These are phyloP conservation scores for Populus pruinosa DNA, from an alignment of 345 rosid species.

Conservation along the genomic window DNA sequence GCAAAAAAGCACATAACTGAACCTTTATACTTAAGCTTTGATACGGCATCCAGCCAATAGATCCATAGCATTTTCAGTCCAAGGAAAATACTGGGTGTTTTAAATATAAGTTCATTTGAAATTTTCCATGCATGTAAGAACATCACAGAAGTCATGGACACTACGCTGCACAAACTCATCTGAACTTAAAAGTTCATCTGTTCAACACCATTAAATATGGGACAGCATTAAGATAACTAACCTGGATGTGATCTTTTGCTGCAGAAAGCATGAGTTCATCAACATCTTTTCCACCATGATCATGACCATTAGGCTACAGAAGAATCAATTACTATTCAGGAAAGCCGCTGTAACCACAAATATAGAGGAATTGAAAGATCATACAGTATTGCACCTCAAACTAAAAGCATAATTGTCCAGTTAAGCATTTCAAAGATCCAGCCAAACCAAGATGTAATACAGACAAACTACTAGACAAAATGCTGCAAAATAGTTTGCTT, in stretches of 20 bases:
- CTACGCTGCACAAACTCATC: background rate
- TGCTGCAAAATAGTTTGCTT: no score
- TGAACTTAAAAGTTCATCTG: slow-evolving; percentile 1
- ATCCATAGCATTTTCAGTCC: background rate
- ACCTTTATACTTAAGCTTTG: background rate
- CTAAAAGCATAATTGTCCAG: background rate
- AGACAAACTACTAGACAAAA: no score
- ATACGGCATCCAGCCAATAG: background rate
- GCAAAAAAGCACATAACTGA: background rate
- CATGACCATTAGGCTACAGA: slow-evolving; percentile 80
- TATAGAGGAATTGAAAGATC: background rate
- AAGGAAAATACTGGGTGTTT: background rate
- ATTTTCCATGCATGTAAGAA: background rate
- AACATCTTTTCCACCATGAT: slow-evolving; percentile 64
- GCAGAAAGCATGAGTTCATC: slow-evolving; percentile 69
- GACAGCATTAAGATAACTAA: slow-evolving; percentile 21
- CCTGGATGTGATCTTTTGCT: slow-evolving; percentile 89
- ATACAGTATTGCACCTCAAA: background rate
- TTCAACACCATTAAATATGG: slow-evolving; percentile 6
- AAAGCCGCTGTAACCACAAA: background rate
- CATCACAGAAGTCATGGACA: background rate
- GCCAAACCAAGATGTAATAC: background rate
- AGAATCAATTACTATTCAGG: slow-evolving; percentile 1
- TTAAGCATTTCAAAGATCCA: background rate
- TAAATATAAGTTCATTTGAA: background rate